Evolutionary conservation across 192 early-diverging fungal species (phyloP).

Genomic region (Coemansia sp.): DNA sequence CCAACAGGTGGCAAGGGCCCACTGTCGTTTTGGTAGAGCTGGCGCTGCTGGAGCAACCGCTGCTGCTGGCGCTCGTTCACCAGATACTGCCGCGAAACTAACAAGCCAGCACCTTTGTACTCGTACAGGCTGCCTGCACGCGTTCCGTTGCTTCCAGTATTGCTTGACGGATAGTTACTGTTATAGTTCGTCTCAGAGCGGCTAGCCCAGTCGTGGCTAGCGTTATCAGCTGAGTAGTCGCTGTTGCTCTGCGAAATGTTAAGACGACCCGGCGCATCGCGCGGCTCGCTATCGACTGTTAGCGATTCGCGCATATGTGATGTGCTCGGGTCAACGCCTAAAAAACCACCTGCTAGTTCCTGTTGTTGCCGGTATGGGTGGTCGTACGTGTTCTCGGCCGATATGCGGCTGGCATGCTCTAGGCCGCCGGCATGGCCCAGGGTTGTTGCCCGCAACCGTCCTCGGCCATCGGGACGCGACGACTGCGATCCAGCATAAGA

Average conservation of each 20-base stretch:
- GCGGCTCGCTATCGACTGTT: slow-evolving; percentile 29
- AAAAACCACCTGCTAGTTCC: slow-evolving; percentile 35
- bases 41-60: slow-evolving; percentile 33
- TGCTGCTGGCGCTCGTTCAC: slow-evolving; percentile 43
- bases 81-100: slow-evolving; percentile 18
- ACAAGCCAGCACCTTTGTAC: slow-evolving; percentile 15
- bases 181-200: slow-evolving; percentile 28
- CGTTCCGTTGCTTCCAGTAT: slow-evolving; percentile 25
- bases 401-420: background rate
- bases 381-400: slow-evolving; percentile 11
- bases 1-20: background rate
- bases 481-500: slow-evolving; percentile 13
- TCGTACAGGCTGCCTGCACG: slow-evolving; percentile 26
- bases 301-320: slow-evolving; percentile 27
- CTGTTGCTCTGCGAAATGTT: slow-evolving; percentile 34
- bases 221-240: slow-evolving; percentile 32
- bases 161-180: slow-evolving; percentile 16
- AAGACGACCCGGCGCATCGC: slow-evolving; percentile 49
- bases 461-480: slow-evolving; percentile 8
- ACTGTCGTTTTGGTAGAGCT: slow-evolving; percentile 11
- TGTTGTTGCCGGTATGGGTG: slow-evolving; percentile 4
- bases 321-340: slow-evolving; percentile 58
- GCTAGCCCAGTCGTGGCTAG: slow-evolving; percentile 40
- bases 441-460: slow-evolving; percentile 22
- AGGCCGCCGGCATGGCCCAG: slow-evolving; percentile 13